Base-by-base conservation (phyloP, 495 filamentous ascomycete genomes). In the Viridothelium virens region DNA sequence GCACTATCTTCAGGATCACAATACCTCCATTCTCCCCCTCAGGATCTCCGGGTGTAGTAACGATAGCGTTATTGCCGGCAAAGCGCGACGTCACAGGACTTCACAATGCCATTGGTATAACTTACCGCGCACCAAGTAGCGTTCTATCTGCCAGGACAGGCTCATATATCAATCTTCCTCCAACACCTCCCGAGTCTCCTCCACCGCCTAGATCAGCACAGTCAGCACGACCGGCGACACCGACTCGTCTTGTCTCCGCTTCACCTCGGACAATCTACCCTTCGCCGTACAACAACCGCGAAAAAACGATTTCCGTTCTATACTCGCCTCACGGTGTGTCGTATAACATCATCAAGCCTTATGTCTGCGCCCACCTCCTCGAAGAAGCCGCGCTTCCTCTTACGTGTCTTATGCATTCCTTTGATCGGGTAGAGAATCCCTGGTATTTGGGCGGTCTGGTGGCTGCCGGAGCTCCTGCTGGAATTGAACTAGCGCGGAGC, bases 61-160 rank as follows among this genome's bases (percentile, higher is more conserved):
- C 86, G 16, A 78, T 91, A 10, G 80, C 86, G 4, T 86, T 83
- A 69, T 80, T 91, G 38, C 78, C 84, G 2, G 82, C 86, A 44
- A 84, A 82, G 71, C 70, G 79, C 53, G 87, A 91, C 70, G 62
- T 88, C 2, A 80, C 82, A 0, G 82, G 83, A 31, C 69, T 89
- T 1, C 87, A 90, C 70, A 82, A 81, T 10, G 88, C 87, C 4
- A 79, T 91, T 56, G 86, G 85, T 41, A 88, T 91, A 37, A 91
- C 87, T 1, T 90, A 90, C 71, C 79, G 82, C 33, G 79, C 87
- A 33, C 85, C 85, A 11, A 71, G 70, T 56, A 73, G 66, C n/a
- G 70, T 75, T 10, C 67, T 75, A 6, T 76, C 71, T 44, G 64
- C 71, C 67, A 6, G 39, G 25, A 65, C 67, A 31, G 66, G 71